phyloP scores from a whole-genome alignment of 2,329 filamentous ascomycete genomes.

The Trichothecium sympodiale region DNA sequence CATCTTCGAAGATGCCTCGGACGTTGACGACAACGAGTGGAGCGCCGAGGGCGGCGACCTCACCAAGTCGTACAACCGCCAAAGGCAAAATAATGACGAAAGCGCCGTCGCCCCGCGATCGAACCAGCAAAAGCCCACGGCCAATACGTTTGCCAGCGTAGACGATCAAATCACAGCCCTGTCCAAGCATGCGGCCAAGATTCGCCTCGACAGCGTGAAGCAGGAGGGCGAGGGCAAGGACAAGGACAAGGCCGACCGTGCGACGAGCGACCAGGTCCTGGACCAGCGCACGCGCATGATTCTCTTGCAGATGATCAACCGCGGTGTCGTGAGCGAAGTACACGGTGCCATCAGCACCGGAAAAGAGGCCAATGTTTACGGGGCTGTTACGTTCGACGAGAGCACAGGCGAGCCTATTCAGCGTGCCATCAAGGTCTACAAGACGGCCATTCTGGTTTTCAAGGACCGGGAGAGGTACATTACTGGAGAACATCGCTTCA shows the following conservation, averaged over 20 bases:
- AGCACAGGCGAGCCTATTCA: conserved; percentile 47
- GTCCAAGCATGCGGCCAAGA: conserved; percentile 74
- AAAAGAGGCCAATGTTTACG: conserved; percentile 97
- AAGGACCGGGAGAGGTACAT: conserved; percentile 97
- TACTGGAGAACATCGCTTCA: conserved; percentile 85
- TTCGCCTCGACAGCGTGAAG: conserved; percentile 62
- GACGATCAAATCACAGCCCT: conserved; percentile 85
- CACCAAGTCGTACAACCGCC: conserved; percentile 82
- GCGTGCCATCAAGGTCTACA: conserved; percentile 96
- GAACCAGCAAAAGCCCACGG: conserved; percentile 67
- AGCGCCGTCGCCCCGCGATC: conserved; percentile 50
- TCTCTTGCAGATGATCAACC: conserved; percentile 89
- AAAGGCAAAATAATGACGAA: conserved; percentile 51
- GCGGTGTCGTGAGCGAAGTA: conserved; percentile 77
- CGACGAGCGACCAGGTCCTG: conserved; percentile 88
- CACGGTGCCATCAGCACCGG: conserved; percentile 93
- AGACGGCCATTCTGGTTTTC: conserved; percentile 94
- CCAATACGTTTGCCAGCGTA: conserved; percentile 68
- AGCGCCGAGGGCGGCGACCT: conserved; percentile 53
- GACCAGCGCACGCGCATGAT: conserved; percentile 94
- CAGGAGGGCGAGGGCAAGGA: conserved; percentile 37
- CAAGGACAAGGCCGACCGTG: conserved; percentile 85
- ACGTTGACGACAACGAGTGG: conserved; percentile 48
- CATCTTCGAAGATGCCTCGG: conserved; percentile 29
- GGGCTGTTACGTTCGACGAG: conserved; percentile 59